Evolutionary conservation across 2,329 filamentous ascomycete species (phyloP).

Genomic region (Trichoderma polysporum): DNA sequence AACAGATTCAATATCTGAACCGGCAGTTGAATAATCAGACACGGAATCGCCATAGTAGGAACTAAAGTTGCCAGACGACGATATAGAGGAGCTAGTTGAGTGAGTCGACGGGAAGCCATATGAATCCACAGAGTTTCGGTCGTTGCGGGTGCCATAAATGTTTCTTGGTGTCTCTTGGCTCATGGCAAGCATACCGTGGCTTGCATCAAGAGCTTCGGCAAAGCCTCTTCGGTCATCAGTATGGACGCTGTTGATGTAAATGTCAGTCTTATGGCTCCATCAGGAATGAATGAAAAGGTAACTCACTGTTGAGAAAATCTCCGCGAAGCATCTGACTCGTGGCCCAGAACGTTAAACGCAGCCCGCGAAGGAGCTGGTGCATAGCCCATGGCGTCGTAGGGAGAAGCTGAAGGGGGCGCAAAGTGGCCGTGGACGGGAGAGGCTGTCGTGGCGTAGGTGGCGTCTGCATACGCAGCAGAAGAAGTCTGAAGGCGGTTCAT

Average conservation of each 20-base stretch:
- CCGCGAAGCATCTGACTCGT: conserved; percentile 57
- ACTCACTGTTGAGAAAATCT: conserved; percentile 86
- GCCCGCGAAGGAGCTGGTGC: conserved; percentile 61
- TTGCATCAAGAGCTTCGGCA: conserved; percentile 87
- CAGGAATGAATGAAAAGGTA: neutral
- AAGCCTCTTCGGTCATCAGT: conserved; percentile 66
- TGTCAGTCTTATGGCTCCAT: neutral
- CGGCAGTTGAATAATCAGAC: conserved; percentile 88
- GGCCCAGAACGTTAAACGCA: conserved; percentile 50
- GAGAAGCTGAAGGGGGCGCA: conserved; percentile 60
- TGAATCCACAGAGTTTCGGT: conserved; percentile 75
- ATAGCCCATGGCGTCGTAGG: conserved; percentile 77
- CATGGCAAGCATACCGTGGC: conserved; percentile 91
- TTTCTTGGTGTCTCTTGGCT: conserved; percentile 92
- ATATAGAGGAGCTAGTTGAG: conserved; percentile 87
- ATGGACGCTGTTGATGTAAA: conserved; percentile 36
- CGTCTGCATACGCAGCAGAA: conserved; percentile 68
- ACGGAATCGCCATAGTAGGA: conserved; percentile 84
- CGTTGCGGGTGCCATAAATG: conserved; percentile 72
- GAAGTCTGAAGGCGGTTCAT: conserved; percentile 63
- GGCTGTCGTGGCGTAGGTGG: conserved; percentile 64
- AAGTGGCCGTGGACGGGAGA: conserved; percentile 67
- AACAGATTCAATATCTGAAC: conserved; percentile 81
- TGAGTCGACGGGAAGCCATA: conserved; percentile 88
- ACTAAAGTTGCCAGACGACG: conserved; percentile 78